Evolutionary conservation across 306 rosid genomes (phyloP).

Genomic region (Dicorynia guianensis): DNA sequence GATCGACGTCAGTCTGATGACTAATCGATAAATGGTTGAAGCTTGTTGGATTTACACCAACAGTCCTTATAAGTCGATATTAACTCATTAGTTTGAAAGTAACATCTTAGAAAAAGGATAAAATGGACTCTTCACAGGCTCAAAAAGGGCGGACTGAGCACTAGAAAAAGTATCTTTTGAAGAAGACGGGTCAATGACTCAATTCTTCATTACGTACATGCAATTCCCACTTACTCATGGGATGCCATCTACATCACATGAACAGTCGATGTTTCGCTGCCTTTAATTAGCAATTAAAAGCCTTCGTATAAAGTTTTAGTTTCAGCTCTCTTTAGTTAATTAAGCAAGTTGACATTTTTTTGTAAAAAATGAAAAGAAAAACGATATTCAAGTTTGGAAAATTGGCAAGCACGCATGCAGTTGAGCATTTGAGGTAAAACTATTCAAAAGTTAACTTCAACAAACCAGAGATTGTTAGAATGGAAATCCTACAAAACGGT

Average conservation of each 20-base stretch:
- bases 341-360: neutral
- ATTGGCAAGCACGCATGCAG: constrained; percentile 15
- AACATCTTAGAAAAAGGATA: neutral
- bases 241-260: constrained; percentile 29
- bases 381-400: neutral
- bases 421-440: constrained; percentile 29
- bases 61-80: neutral
- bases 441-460: neutral
- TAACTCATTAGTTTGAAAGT: neutral
- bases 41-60: neutral
- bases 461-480: constrained; percentile 12
- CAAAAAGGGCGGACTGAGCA: neutral
- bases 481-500: neutral
- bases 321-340: neutral
- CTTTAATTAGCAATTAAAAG: neutral
- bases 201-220: too few relatives aligned
- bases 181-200: constrained; percentile 39
- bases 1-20: neutral
- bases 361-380: neutral
- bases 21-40: neutral
- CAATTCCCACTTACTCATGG: constrained; percentile 9
- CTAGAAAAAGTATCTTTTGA: constrained; percentile 8
- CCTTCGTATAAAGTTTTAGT: neutral
- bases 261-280: constrained; percentile 31
- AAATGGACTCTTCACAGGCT: too few relatives aligned